Evolutionary conservation across 1,139 yeast genomes (phyloP), one percentile per base, ranked within the genome.

Genomic region (Insectozyma bohioensis): DNA sequence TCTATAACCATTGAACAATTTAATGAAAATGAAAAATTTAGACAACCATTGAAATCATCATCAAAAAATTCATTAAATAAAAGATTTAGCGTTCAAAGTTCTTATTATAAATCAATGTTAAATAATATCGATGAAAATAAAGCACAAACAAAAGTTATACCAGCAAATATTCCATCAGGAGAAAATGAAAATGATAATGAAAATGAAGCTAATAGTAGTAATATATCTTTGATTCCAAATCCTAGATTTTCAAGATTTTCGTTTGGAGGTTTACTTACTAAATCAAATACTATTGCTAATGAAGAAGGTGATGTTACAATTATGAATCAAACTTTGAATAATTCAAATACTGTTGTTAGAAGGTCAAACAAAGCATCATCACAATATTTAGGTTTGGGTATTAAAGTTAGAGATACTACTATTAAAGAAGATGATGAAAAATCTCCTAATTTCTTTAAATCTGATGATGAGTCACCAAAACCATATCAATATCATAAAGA

Each of bases 171-270:
- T n/a, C n/a, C n/a, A n/a, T n/a, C n/a, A 12, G 33, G 28, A 26
- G 41, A 24, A 12, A 33, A 26, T 13, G 35, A 36, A 24, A 31
- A 25, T 12, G 36, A 34, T 4, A 25, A 26, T 19, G 24, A 19
- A 8, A 28, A 30, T 13, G 39, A 28, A 10, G 36, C 21, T 7
- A 14, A 33, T 22, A 12, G 17, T 16, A 14, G 29, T 17, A 31
- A 28, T 6, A 31, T 30, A 10, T 35, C 39, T 6, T 50, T 65
- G 30, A 65, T 68, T 24, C 74, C 75, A 9, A 69, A 69, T 37
- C 75, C 75, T 7, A 48, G 71, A 30, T 69, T 69, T 35, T 67
- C 75, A 0, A 54, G 67, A 28, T 58, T 69, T 36, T 67, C 75
- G 0, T 65, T 69, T 47, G 67, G 67, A 28, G 73, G 71, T 1